phyloP scores from a whole-genome alignment of 2,329 filamentous ascomycete species.

The Ilyonectria robusta region DNA sequence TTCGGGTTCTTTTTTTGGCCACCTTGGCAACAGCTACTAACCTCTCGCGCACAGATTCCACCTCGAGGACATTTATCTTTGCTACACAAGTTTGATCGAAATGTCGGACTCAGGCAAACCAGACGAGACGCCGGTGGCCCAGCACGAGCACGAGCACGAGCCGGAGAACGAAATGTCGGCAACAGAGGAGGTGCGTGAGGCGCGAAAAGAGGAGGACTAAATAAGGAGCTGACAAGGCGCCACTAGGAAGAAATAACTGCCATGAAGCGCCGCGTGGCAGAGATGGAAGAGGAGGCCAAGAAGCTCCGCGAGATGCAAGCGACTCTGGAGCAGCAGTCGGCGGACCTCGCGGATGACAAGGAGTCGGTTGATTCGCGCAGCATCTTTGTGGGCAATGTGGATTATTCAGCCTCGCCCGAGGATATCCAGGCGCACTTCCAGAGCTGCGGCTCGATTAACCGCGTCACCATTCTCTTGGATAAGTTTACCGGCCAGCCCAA shows the following conservation, averaged over 20 bases:
- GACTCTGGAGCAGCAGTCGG: conserved; percentile 85
- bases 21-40: conserved; percentile 29
- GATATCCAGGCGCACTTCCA: conserved; percentile 98
- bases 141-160: conserved; percentile 50
- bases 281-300: conserved; percentile 92
- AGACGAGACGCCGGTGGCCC: conserved; percentile 49
- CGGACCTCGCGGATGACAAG: conserved; percentile 90
- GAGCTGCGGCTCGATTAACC: conserved; percentile 96
- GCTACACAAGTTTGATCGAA: conserved; percentile 21
- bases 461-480: conserved; percentile 96
- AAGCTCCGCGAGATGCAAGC: conserved; percentile 91
- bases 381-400: conserved; percentile 98
- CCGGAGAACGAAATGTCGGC: conserved; percentile 49
- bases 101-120: conserved; percentile 54
- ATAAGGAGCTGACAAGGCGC: conserved; percentile 52
- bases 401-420: conserved; percentile 96
- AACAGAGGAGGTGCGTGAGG: conserved; percentile 55
- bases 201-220: conserved; percentile 48
- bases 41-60: conserved; percentile 19
- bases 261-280: conserved; percentile 88
- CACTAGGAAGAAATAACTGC: conserved; percentile 83
- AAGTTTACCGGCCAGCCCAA: conserved; percentile 99
- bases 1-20: conserved; percentile 9
- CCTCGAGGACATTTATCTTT: conserved; percentile 9
- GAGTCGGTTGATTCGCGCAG: conserved; percentile 95